Base-by-base conservation (phyloP, 768 basidiomycete species). In the Amanita rubescens region DNA sequence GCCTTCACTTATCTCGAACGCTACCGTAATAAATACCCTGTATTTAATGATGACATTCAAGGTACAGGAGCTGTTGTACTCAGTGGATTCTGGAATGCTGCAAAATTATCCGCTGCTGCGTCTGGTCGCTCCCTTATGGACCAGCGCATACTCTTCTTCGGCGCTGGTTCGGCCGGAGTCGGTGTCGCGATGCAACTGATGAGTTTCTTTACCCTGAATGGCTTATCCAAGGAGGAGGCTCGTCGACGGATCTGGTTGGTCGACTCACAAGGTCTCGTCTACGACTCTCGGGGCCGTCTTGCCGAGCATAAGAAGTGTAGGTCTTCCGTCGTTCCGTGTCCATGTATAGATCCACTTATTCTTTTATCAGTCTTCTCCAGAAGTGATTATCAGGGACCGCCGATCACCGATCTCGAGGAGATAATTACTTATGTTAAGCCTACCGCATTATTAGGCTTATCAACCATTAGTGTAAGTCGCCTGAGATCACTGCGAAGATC, bases 1-100 rank as follows among this genome's bases (percentile, higher is more conserved):
- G 94, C 94, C 0, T 96, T 96, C 74, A 71, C 78, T 50, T 94
- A 90, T 68, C 82, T 95, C 27, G 79, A 84, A 37, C 74, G 80
- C 38, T 92, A 85, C 74, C 80, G 88, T 53, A 68, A 84, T 57
- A 75, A 82, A 50, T 92, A 89, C 64, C 83, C 83, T 20, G 72
- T 88, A 32, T 92, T 93, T 75, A 93, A 93, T 64, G 92, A 95
- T 59, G 91, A 94, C 63, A 91, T 94, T 58, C 90, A 93, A 64
- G 85, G 80, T 30, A 97, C 94, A 2, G 94, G 93, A 17, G 89
- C 90, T 27, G 93, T 95, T 60, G 87, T 95, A 35, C 82, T 97
- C 49, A 85, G 85, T 49, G 94, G 94, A 3, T 86, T 95, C 71
- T 65, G 94, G 61, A 92, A 91, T 60, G 94, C 94, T 35, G 90